Evolutionary conservation across 805 yeast genomes (phyloP).

Genomic region (Starmerella asiatica): DNA sequence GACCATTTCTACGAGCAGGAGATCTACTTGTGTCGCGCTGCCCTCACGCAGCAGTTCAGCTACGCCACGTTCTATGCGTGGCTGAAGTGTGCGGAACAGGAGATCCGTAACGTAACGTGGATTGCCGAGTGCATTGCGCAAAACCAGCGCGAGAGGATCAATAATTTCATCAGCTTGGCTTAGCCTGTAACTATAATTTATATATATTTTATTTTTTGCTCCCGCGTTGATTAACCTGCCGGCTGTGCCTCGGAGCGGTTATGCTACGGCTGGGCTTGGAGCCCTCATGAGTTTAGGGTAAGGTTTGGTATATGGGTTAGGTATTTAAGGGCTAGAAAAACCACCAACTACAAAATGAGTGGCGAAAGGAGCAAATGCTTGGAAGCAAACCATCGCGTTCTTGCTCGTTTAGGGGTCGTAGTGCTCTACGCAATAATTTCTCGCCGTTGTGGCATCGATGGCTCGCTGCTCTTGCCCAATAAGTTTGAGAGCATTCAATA

Average conservation of each 20-base stretch:
- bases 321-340: too few relatives aligned
- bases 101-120: constrained; percentile 96
- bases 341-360: too few relatives aligned
- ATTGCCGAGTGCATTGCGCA: constrained; percentile 99
- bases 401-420: neutral
- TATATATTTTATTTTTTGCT: too few relatives aligned
- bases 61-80: constrained; percentile 89
- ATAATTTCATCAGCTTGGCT: constrained; percentile 78
- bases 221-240: too few relatives aligned
- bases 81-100: constrained; percentile 93
- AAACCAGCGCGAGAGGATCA: constrained; percentile 87
- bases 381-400: neutral
- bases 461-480: neutral
- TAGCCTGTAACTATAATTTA: too few relatives aligned
- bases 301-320: too few relatives aligned
- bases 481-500: neutral
- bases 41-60: constrained; percentile 93
- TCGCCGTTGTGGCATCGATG: neutral
- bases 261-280: too few relatives aligned
- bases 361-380: too few relatives aligned
- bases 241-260: too few relatives aligned
- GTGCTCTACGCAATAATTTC: constrained; percentile 1
- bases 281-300: too few relatives aligned
- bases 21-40: constrained; percentile 82
- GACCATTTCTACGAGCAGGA: constrained; percentile 89